Conservation (phyloP, 768 basidiomycete genomes). For the Russula abietina region DNA sequence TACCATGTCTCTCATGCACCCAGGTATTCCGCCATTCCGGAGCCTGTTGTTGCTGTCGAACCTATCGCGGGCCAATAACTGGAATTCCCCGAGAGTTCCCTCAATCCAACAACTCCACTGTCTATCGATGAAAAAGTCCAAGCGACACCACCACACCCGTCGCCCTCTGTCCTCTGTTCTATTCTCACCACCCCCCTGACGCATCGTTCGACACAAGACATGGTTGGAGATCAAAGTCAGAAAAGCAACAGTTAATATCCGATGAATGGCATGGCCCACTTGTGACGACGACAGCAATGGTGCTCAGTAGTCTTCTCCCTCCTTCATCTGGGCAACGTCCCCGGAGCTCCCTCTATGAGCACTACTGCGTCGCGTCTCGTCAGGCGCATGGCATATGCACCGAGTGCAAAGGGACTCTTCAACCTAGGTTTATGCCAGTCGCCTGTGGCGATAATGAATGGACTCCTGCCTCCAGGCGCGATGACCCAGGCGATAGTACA, state of each 20-base stretch:
- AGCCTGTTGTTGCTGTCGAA: too few relatives aligned
- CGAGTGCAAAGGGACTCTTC: constrained; percentile 92
- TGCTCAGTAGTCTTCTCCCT: constrained; percentile 45
- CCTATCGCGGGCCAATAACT: too few relatives aligned
- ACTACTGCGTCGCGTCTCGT: constrained; percentile 83
- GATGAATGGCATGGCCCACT: constrained; percentile 34
- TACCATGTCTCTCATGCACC: constrained; percentile 10
- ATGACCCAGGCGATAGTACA: constrained; percentile 50
- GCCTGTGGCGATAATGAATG: constrained; percentile 61
- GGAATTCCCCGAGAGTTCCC: too few relatives aligned
- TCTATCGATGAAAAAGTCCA: constrained; percentile 42
- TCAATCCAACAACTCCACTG: constrained; percentile 72
- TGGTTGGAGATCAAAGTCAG: constrained; percentile 29
- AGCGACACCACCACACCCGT: constrained; percentile 19
- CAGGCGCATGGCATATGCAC: constrained; percentile 92
- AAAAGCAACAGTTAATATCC: constrained; percentile 30
- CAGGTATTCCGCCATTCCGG: too few relatives aligned
- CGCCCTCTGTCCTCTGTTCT: constrained; percentile 28
- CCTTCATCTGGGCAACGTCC: constrained; percentile 35
- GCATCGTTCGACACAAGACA: constrained; percentile 19
- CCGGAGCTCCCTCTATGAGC: constrained; percentile 62
- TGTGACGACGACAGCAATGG: constrained; percentile 36
- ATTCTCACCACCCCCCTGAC: constrained; percentile 24
- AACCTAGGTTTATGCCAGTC: constrained; percentile 50
- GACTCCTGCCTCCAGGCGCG: constrained; percentile 67